phyloP scores from a whole-genome alignment of 257 asterid species.

The Solanum chiquidenum region DNA sequence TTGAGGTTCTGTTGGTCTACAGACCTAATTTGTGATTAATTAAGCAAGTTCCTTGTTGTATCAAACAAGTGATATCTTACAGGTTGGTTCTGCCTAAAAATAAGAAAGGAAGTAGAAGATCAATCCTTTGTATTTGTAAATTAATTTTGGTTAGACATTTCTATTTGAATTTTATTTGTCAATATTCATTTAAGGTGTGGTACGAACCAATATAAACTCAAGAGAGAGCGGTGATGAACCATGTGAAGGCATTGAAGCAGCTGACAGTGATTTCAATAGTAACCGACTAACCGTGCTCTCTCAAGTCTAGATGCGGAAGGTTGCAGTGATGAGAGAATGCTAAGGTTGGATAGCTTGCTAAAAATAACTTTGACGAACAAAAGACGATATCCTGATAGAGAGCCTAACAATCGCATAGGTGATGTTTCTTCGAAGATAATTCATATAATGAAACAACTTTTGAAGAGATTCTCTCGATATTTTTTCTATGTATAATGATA shows the following conservation, averaged over 20 bases:
- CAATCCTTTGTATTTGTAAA: neutral
- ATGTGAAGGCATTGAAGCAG: slow-evolving; percentile 5
- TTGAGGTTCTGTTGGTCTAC: too few species aligned
- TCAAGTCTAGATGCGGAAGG: slow-evolving; percentile 12
- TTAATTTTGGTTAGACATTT: neutral
- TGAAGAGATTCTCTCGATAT: neutral
- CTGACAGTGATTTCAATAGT: slow-evolving; percentile 2
- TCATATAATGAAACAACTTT: neutral
- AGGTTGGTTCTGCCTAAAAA: neutral
- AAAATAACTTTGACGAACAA: neutral
- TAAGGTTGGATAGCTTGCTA: slow-evolving; percentile 1
- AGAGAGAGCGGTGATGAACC: slow-evolving; percentile 12
- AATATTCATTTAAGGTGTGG: slow-evolving; percentile 14
- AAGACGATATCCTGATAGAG: slow-evolving; percentile 8
- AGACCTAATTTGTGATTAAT: neutral
- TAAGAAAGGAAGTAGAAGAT: neutral
- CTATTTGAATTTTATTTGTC: neutral
- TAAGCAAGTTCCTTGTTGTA: neutral
- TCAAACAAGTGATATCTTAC: neutral
- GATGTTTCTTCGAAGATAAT: slow-evolving; percentile 6
- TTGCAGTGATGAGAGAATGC: neutral
- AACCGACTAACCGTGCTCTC: slow-evolving; percentile 3
- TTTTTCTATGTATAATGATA: neutral
- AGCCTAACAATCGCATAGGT: slow-evolving; percentile 7
- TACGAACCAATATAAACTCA: slow-evolving; percentile 1